Evolutionary conservation across 2,329 filamentous ascomycete genomes (phyloP), one percentile per base, ranked within the genome.

Genomic region (Elsinoe arachidis): DNA sequence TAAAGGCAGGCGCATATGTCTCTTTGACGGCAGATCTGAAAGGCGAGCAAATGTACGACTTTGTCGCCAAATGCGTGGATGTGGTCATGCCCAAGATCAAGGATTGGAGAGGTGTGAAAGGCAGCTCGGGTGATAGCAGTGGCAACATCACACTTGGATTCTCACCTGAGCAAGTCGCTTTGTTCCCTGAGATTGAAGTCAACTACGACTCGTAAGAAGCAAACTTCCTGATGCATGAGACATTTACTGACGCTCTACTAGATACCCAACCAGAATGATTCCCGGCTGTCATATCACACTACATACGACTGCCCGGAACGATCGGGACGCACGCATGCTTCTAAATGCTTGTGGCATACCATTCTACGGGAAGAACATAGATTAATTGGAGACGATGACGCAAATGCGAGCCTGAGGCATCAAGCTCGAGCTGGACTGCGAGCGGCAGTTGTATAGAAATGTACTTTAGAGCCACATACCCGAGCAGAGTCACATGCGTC

Each of bases 51-150:
- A 93, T 95, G 66, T 88, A 89, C 61, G 86, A 96, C 70, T 96
- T 99, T 71, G 69, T 99, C 44, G 87, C 92, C 67, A 96, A 96
- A 76, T 78, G 90, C 64, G 79, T 97, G 57, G 90, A 95, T 69
- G 78, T 97, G 7, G 91, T 99, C 5, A 80, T 97, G 69, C 93
- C 93, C 38, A 88, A 85, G 68, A 95, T 99, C 73, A 99, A 97
- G 78, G 93, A 99, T 65, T 99, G 90, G 87, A 83, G 82, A 57
- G 93, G 93, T 59, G 77, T 88, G n/a, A 81, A 81, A 64, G 84
- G 83, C 51, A 81, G 76, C 43, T 88, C 88, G 38, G 93, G 93
- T 67, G 93, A 99, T 71, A 85, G 84, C 67, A 86, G 86, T 61
- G 93, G 93, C 37, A 96, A 97, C 71, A 80, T 99, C 63, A 80